phyloP scores from a whole-genome alignment of 352 stramenopile species.

The Pythium inflatum region DNA sequence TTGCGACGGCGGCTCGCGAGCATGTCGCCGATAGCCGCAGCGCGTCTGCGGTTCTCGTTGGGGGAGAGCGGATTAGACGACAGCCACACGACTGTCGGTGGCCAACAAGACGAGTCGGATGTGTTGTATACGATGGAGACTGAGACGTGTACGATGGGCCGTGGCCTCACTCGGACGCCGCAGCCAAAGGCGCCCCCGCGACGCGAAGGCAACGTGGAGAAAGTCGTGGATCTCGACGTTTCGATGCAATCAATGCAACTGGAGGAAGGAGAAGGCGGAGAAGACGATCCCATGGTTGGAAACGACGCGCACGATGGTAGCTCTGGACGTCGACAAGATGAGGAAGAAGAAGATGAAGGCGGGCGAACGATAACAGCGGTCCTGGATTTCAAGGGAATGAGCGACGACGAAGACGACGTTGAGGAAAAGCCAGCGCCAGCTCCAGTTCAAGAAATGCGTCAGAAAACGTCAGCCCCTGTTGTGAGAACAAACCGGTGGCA shows the following conservation, averaged over 20 bases:
- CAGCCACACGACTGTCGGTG: constrained; percentile 9
- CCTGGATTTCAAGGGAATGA: constrained; percentile 34
- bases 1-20: constrained; percentile 53
- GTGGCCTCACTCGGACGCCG: too few species aligned
- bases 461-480: too few species aligned
- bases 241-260: constrained; percentile 79
- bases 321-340: background rate
- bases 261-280: constrained; percentile 50
- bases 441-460: background rate
- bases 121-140: constrained; percentile 29
- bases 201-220: background rate
- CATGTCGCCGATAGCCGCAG: constrained; percentile 62
- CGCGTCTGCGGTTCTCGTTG: constrained; percentile 28
- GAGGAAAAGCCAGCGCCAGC: constrained; percentile 19
- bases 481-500: constrained; percentile 18
- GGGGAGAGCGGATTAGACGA: constrained; percentile 10
- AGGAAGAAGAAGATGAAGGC: constrained; percentile 11
- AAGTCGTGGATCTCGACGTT: constrained; percentile 49
- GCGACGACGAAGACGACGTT: constrained; percentile 29
- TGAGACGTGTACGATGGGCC: constrained; percentile 17
- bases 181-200: constrained; percentile 11
- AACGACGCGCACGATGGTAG: background rate
- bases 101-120: constrained; percentile 10
- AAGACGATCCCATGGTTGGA: constrained; percentile 31
- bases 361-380: constrained; percentile 8